Base-by-base conservation (phyloP, 495 filamentous ascomycete species). In the Neurospora sp. region DNA sequence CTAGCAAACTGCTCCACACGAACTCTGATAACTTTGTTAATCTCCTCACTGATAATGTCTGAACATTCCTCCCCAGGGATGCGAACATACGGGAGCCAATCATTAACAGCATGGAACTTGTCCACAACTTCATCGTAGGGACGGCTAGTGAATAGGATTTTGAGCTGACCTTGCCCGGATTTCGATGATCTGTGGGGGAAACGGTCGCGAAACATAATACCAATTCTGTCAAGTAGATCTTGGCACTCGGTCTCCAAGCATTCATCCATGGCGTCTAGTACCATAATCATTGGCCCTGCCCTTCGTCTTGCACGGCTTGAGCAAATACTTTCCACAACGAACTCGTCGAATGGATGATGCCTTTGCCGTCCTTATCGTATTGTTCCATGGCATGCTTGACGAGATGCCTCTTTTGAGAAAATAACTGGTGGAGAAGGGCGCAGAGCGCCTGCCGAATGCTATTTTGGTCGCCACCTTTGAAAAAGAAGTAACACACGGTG, bases 271-370 rank as follows among this genome's bases (percentile, higher is more conserved):
- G 81, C 82, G 74, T 86, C 84, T 2, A 86, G 70, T 38, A 86
- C 72, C 65, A 81, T 81, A 31, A 86, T 75, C 53, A 84, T 76
- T 68, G 83, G 75, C 35, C 81, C 80, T 61, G 80, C 79, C 74
- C 45, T 38, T 79, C 45, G 74, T 86, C 81, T 68, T 71, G 38
- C 22, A 79, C 77, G n/a, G 76, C 77, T 38, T 73, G 71, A 1
- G 71, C 71, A 31, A 87, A 70, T 20, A 85, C 80, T 8, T 71
- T 71, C 80, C 82, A 86, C n/a, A 86, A 70, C 8, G 79, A 73
- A 31, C 73, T 22, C 38, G 81, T 83, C 9, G 72, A 68, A 1
- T 68, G 0, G 20, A 68, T 20, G 18, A 73, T 14, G 8, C 22
- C 16, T 41, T 1, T 44, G 8, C 74, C 74, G 41, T 75, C 14